These are phyloP conservation scores for Zea mays DNA, from an alignment of 176 grass and related monocot species.

Conservation along the genomic window Zm-B73-REFERENCE-NAM-5.0 NC_050100.1:4551501-4552000, in stretches of 20 bases:
- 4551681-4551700: no score
- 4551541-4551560: neutral
- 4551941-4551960: neutral
- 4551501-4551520: neutral
- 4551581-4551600: slow-evolving; percentile 26
- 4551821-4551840: neutral
- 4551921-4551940: no score
- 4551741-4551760: neutral
- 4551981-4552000: neutral
- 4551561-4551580: neutral
- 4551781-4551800: neutral
- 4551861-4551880: neutral
- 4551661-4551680: no score
- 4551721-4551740: no score
- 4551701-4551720: no score
- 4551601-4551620: no score
- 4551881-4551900: slow-evolving; percentile 7
- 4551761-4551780: slow-evolving; percentile 1
- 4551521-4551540: neutral
- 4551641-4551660: no score
- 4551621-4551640: no score
- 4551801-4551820: slow-evolving; percentile 14
- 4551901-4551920: neutral
- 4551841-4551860: neutral
- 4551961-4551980: neutral